Evolutionary conservation across 179 eudicot genomes (phyloP), one percentile per base, ranked within the genome.

Genomic region (Silene noctiflora): DNA sequence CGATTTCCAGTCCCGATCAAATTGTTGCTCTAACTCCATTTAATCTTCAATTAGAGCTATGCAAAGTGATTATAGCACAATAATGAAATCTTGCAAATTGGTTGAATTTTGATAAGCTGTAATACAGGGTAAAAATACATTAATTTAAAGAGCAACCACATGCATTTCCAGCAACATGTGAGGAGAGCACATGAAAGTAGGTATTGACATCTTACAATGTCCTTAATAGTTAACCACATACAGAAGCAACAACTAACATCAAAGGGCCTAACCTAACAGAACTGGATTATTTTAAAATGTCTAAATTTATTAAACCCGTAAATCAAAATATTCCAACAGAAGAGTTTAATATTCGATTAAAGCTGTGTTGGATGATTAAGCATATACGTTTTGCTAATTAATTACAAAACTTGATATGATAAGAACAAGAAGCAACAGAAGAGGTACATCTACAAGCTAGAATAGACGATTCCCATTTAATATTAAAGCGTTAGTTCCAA

Each of bases 11-110:
- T 85, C 87, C 33, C 79, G 82, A 62, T 84, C 77, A 65, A 82
- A 74, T 63, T 74, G 82, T 19, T 85, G 85, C 72, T 83, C 85
- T 0, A 79, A 75, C 11, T 85, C 91, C 97, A 90, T 92, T 80
- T 35, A 21, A 19, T 65, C 19, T 60, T 29, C 16, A 63, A 55
- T 19, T 71, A 42, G 64, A 74, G 44, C 46, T 76, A 73, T 70
- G 79, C 21, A 64, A 31, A 17, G 35, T 46, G 66, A 64, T 42
- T 6, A 74, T 27, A 19, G 25, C 53, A 71, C 14, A 6, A 71
- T 4, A 71, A 48, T 20, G 42, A 51, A 44, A 51, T 48, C 42
- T 53, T 71, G 13, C 74, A 25, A 70, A 70, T 33, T 20, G 42
- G 11, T 39, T 14, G 20, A 13, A 16, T 53, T 22, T 10, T 9